These are phyloP conservation scores for Chrysopogon serrulatus DNA, from an alignment of 176 grass and related monocot genomes.

Conservation along the genomic window DNA sequence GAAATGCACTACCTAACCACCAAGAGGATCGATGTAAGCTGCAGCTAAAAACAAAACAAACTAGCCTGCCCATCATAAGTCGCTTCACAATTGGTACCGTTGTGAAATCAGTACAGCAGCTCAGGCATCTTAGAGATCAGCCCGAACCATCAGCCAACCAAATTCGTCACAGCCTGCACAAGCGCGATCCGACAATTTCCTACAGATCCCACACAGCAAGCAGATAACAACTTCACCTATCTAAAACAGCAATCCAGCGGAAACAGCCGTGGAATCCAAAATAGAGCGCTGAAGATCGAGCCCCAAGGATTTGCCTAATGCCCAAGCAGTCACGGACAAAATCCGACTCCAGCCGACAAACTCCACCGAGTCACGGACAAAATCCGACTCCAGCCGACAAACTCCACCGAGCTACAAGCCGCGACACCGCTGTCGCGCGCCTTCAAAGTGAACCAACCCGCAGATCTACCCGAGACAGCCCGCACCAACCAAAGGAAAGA, in stretches of 20 bases:
- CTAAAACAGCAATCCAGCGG: neutral
- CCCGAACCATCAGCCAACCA: neutral
- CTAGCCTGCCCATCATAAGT: neutral
- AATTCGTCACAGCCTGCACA: neutral
- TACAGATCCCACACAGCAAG: neutral
- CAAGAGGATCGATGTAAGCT: neutral
- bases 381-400: neutral
- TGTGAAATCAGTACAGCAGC: neutral
- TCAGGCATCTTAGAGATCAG: neutral
- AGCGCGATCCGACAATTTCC: neutral
- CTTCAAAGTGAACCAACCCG: neutral
- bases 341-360: neutral
- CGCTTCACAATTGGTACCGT: neutral
- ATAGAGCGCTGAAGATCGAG: neutral
- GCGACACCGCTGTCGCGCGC: neutral
- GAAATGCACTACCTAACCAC: neutral
- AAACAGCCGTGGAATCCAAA: neutral
- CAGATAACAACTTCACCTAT: neutral
- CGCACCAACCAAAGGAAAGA: neutral
- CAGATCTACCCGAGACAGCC: conserved; percentile 27
- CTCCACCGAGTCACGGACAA: neutral
- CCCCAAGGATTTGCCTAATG: neutral
- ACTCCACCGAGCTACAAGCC: neutral
- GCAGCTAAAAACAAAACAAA: neutral
- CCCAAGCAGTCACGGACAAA: neutral